A percentile compares a stretch with the other conserved stretches of the same genome.
Evolutionary conservation across 75 land plant genomes (phyloP).

Genomic region (Pseudotsuga menziesii): DNA sequence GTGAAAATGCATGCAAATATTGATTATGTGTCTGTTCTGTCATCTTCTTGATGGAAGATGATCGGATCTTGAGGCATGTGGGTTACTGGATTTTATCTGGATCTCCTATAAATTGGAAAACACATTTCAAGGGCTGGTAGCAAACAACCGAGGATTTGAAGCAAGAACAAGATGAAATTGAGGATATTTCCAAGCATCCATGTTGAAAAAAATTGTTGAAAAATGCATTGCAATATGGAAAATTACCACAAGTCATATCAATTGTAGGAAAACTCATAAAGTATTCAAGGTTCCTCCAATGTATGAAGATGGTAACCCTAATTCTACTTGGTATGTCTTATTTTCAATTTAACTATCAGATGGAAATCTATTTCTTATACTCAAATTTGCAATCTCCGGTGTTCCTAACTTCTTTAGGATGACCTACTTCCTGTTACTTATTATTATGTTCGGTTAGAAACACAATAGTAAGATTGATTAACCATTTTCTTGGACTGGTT

Average conservation of each 20-base stretch:
- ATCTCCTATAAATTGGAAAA: constrained; percentile 49
- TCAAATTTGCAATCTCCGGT: neutral
- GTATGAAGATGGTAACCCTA: constrained; percentile 31
- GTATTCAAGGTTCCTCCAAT: constrained; percentile 28
- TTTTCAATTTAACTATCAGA: neutral
- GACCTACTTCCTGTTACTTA: no score
- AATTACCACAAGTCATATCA: constrained; percentile 44
- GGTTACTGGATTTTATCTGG: constrained; percentile 79
- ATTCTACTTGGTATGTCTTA: constrained; percentile 41
- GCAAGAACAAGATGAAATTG: constrained; percentile 46
- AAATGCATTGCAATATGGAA: constrained; percentile 56
- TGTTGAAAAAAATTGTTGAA: constrained; percentile 55
- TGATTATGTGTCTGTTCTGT: neutral
- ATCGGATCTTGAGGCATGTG: constrained; percentile 51
- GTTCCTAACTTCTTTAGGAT: no score
- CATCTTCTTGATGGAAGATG: constrained; percentile 32
- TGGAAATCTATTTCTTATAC: neutral
- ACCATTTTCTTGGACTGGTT: neutral
- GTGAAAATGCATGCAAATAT: neutral
- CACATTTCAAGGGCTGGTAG: constrained; percentile 58
- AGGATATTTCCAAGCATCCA: constrained; percentile 41
- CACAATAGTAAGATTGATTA: neutral
- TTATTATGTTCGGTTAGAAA: no score
- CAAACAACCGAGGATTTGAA: constrained; percentile 49
- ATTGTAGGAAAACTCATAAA: constrained; percentile 24